These are phyloP conservation scores for Alternaria viburni DNA, from an alignment of 2,329 filamentous ascomycete genomes.

Conservation along the genomic window DNA sequence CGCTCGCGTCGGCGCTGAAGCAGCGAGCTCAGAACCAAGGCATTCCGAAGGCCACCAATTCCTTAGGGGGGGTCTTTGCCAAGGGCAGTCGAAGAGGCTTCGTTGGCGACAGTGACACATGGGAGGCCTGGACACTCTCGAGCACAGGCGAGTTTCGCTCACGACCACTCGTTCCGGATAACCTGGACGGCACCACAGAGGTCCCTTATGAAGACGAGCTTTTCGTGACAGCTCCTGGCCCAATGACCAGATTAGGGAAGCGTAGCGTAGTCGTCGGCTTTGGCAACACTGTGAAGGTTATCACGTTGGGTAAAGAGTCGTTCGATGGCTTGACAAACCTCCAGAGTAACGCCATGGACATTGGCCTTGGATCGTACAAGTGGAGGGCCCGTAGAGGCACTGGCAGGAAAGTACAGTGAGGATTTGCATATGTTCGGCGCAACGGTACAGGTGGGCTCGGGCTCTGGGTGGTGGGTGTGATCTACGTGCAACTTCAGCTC, in stretches of 20 bases:
- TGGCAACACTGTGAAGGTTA: constrained; percentile 74
- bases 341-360: constrained; percentile 15
- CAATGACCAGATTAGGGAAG: constrained; percentile 67
- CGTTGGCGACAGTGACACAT: constrained; percentile 46
- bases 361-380: constrained; percentile 18
- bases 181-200: constrained; percentile 18
- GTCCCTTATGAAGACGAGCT: constrained; percentile 55
- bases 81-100: constrained; percentile 2
- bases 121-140: constrained; percentile 63
- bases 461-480: background rate
- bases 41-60: constrained; percentile 9
- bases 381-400: constrained; percentile 15
- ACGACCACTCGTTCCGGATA: constrained; percentile 42
- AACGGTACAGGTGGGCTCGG: background rate
- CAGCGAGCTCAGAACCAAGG: constrained; percentile 31
- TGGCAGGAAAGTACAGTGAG: constrained; percentile 23
- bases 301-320: constrained; percentile 69
- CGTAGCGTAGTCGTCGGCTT: constrained; percentile 72
- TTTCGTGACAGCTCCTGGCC: constrained; percentile 70
- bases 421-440: background rate
- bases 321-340: constrained; percentile 55
- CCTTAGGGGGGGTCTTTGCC: constrained; percentile 9
- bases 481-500: background rate
- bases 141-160: constrained; percentile 54
- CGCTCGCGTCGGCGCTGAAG: constrained; percentile 35